Base-by-base conservation (phyloP, 352 stramenopile genomes). In the Phytophthora pseudosyringae region DNA sequence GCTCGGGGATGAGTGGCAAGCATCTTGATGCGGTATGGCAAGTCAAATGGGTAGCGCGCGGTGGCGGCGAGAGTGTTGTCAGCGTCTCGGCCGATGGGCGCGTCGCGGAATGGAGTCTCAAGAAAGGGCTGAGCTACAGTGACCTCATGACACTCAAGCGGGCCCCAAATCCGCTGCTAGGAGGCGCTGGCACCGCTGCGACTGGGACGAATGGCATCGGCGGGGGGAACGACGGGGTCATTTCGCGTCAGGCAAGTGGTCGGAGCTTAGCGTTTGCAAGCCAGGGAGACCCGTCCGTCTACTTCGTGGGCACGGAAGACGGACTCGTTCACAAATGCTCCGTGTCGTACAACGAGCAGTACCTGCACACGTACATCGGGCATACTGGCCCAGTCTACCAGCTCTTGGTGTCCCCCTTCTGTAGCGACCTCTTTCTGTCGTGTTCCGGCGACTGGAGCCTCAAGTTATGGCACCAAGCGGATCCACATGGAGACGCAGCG, bases 291-390 rank as follows among this genome's bases (percentile, higher is more conserved):
- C 71, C 78, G 28, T 89, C 78, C 5, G 85, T 91, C 16, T 98
- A 98, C 65, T 95, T 95, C 46, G 89, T 94, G 1, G 93, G 90
- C 11, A 98, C 91, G 1, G 91, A 98, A 53, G 91, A 98, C 64
- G 94, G 94, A 4, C 67, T 94, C 7, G 85, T 98, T 49, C 91
- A 98, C 78, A 95, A 95, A 52, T 98, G 93, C 64, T 97, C 86
- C 7, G 80, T 91, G 13, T 97, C 88, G 56, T 98, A 98, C 87
- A 97, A 96, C 59, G 94, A 98, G 59, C 90, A 97, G 68, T 98
- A 98, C 55, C 69, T 98, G 41, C 83, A 98, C 58, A 97, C 89
- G 31, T 98, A 97, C 62, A 72, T 73, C 18, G 90, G 86, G 0
- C 93, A 98, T 65, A 90, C 76, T 0, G 94, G 88, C 1, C 93